Conservation (phyloP, 2,329 filamentous ascomycete species). For the Aspergillus transmontanensis region DNA sequence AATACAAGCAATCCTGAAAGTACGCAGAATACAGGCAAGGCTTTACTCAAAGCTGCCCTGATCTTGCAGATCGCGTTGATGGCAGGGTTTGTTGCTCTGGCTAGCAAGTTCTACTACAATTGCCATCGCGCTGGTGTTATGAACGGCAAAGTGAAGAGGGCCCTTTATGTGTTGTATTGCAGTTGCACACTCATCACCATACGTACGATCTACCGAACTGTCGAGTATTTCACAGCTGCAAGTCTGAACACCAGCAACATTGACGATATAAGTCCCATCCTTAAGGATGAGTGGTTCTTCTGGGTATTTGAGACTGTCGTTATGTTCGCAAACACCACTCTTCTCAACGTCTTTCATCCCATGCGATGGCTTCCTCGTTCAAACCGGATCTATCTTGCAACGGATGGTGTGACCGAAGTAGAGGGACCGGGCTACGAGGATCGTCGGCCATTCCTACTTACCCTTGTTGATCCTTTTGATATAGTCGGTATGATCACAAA, state of each 20-base stretch:
- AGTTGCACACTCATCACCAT: constrained; percentile 48
- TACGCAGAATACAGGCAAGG: constrained; percentile 46
- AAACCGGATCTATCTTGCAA: constrained; percentile 54
- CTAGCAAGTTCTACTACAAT: constrained; percentile 49
- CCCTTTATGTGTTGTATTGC: constrained; percentile 50
- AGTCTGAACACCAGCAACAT: constrained; percentile 37
- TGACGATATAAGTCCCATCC: constrained; percentile 35
- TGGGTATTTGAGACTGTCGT: constrained; percentile 58
- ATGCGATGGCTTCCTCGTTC: constrained; percentile 52
- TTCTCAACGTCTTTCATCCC: constrained; percentile 57
- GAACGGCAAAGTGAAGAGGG: constrained; percentile 43
- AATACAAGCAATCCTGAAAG: constrained; percentile 39
- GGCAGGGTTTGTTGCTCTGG: constrained; percentile 51
- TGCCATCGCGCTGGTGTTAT: constrained; percentile 44
- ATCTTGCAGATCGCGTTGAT: constrained; percentile 56
- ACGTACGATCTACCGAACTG: constrained; percentile 53
- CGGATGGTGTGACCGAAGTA: constrained; percentile 56
- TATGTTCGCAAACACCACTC: constrained; percentile 54
- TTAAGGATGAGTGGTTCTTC: constrained; percentile 54
- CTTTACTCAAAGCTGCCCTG: constrained; percentile 53
- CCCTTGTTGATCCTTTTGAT: constrained; percentile 48
- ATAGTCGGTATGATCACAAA: constrained; percentile 39
- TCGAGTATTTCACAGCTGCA: constrained; percentile 49
- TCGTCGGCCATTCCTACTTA: constrained; percentile 47
- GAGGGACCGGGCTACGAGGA: constrained; percentile 54